Percentiles rank a stretch among this genome's conserved stretches.
Conservation (phyloP, 169 alveolate species). For the Eimeria praecox region DNA sequence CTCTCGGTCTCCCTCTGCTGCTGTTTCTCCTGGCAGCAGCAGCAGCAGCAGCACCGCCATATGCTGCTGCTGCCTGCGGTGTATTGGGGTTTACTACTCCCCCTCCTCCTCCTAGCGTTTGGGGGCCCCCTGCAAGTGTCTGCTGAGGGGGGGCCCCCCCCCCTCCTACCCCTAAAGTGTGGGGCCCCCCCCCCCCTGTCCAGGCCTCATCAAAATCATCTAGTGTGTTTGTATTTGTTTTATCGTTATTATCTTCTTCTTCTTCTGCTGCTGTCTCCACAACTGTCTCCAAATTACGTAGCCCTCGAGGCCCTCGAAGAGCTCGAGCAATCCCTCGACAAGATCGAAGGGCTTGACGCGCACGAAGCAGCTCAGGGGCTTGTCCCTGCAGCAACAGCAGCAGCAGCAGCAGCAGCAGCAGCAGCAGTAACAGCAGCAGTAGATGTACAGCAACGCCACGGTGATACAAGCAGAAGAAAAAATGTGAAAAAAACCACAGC, state of each 20-base stretch:
- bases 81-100: too few relatives aligned
- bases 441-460: background rate
- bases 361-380: conserved; percentile 27
- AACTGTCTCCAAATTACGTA: background rate
- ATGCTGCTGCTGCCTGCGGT: conserved; percentile 8
- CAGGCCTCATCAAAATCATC: conserved; percentile 10
- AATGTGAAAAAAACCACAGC: background rate
- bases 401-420: background rate
- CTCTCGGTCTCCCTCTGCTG: conserved; percentile 14
- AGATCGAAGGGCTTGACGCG: conserved; percentile 11
- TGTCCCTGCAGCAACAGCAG: conserved; percentile 24
- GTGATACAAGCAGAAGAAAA: background rate
- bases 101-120: too few relatives aligned
- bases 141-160: background rate
- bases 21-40: conserved; percentile 33
- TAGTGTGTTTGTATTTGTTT: background rate
- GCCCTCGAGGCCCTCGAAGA: background rate
- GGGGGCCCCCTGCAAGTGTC: too few relatives aligned
- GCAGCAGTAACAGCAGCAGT: background rate
- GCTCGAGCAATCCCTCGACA: background rate
- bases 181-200: too few relatives aligned
- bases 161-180: too few relatives aligned
- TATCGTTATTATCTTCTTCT: background rate
- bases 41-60: background rate
- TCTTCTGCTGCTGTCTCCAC: background rate